phyloP scores from a whole-genome alignment of 2,329 filamentous ascomycete genomes.

The Amauroascus verrucosus region DNA sequence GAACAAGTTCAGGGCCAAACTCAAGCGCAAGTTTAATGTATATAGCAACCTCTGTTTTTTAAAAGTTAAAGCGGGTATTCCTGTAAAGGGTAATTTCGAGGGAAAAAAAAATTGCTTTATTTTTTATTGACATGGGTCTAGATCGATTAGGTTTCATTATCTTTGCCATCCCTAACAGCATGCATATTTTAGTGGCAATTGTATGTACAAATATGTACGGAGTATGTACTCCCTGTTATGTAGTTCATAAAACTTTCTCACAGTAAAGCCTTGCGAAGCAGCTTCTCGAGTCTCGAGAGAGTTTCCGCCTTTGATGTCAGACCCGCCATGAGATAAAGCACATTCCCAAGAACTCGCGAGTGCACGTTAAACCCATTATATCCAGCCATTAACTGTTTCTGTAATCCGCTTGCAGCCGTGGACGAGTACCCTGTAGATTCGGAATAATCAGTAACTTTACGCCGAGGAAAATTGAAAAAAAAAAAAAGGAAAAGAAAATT shows the following conservation, averaged over 20 bases:
- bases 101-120: background rate
- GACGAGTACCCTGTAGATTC: slow-evolving; percentile 44
- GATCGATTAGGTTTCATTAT: background rate
- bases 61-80: background rate
- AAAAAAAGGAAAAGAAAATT: slow-evolving; percentile 4
- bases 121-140: background rate
- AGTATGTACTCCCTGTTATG: too few species aligned
- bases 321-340: slow-evolving; percentile 53
- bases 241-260: too few species aligned
- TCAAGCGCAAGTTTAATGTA: slow-evolving; percentile 1
- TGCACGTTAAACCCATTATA: slow-evolving; percentile 41
- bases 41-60: background rate
- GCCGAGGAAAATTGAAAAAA: background rate
- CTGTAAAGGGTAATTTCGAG: background rate
- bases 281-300: slow-evolving; percentile 32
- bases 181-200: too few species aligned
- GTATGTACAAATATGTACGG: too few species aligned
- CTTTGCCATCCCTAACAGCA: background rate
- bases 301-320: slow-evolving; percentile 40
- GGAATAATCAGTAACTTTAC: background rate
- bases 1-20: background rate
- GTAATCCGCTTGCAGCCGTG: slow-evolving; percentile 44
- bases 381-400: slow-evolving; percentile 39
- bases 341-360: slow-evolving; percentile 50
- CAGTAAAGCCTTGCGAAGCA: slow-evolving; percentile 31